Conservation (phyloP, 2,329 filamentous ascomycete species). For the Claviceps sorghi region DNA sequence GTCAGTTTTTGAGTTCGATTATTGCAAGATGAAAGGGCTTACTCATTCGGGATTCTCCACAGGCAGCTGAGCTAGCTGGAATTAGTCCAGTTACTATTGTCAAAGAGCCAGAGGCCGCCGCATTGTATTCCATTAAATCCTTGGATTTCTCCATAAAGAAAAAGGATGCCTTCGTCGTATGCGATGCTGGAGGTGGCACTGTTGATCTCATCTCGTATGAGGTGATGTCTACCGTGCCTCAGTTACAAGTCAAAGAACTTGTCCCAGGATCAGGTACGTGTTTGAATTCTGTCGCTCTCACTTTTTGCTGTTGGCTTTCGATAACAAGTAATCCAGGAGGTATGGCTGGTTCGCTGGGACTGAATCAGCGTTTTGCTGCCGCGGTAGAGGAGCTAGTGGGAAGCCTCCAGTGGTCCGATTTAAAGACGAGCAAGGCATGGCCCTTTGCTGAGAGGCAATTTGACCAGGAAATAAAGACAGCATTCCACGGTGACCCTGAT, state of each 20-base stretch:
- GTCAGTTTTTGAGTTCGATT: not conserved
- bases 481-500: conserved; percentile 6
- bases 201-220: conserved; percentile 40
- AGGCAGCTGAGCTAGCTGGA: conserved; percentile 22
- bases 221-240: conserved; percentile 16
- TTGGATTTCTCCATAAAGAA: conserved; percentile 25
- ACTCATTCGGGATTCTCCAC: conserved; percentile 7
- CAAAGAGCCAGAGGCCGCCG: conserved; percentile 38
- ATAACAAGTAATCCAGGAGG: conserved; percentile 5
- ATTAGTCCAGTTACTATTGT: conserved; percentile 31
- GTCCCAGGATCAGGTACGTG: conserved; percentile 12
- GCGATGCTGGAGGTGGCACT: conserved; percentile 39
- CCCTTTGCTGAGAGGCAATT: conserved; percentile 7
- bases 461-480: conserved; percentile 10
- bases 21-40: not conserved
- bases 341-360: conserved; percentile 12
- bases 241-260: conserved; percentile 10
- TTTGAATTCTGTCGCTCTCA: too few species aligned
- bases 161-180: conserved; percentile 35
- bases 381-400: conserved; percentile 9
- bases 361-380: conserved; percentile 10
- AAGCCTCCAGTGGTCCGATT: conserved; percentile 3
- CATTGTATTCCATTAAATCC: conserved; percentile 31
- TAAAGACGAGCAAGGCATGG: conserved; percentile 7
- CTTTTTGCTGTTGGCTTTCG: not conserved